Evolutionary conservation across 495 filamentous ascomycete genomes (phyloP), one percentile per base, ranked within the genome.

Genomic region (Cairneyella variabilis): DNA sequence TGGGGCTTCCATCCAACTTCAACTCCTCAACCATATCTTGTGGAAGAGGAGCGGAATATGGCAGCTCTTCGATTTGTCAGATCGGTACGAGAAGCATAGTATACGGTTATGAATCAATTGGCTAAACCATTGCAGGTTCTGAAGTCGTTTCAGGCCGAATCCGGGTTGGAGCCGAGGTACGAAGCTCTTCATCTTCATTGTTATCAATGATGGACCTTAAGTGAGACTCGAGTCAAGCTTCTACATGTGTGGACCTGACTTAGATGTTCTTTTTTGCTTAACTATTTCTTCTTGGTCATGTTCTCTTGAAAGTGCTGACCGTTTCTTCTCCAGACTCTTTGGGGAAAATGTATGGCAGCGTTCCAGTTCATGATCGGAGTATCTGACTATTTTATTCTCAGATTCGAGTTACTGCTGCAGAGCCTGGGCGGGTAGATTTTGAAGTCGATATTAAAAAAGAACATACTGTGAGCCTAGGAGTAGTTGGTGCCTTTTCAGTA

Each of bases 141-240:
- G 18, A 65, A 59, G 34, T 65, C 63, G 10, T 65, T 65, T 28
- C 59, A 63, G 53, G 60, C 60, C 32, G 60, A 84, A 57, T 95
- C 90, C 40, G 91, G 91, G 21, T 71, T 96, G 16, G 90, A 96
- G 67, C 89, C 88, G 64, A 86, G 88, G 90, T 92, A 76, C 69
- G 58, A 34, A 27, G 9, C 20, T 7, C 30, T 17, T n/a, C 32
- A 12, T 53, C 43, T 27, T 2, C 20, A 14, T 14, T 1, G 6
- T 45, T 9, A 1, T 4, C 22, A 26, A 23, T 25, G 23, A 26
- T 6, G 5, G 23, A n/a, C 10, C 14, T 23, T 6, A 45, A n/a
- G n/a, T n/a, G n/a, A n/a, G n/a, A n/a, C n/a, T n/a, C n/a, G n/a
- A n/a, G n/a, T 14, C 28, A 32, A 14, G 28, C 28, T 32, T 32